Evolutionary conservation across 2,329 filamentous ascomycete species (phyloP), one percentile per base, ranked within the genome.

Genomic region (Aspergillus uvarum): DNA sequence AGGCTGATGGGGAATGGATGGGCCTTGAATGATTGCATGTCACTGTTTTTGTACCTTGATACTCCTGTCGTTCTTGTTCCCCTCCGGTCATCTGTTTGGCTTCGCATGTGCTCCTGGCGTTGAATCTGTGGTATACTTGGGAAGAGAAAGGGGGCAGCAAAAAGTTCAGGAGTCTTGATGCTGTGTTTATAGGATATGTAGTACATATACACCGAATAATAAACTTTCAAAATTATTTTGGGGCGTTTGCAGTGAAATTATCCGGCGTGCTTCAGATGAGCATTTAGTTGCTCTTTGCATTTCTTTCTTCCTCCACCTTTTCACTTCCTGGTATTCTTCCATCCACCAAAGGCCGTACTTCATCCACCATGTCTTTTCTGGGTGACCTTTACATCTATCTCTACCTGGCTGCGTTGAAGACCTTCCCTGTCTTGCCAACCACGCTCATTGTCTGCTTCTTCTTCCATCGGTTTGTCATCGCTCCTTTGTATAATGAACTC

Each of bases 1-100:
- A 81, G 56, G 76, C 70, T n/a, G 80, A 81, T 56, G 76, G 71
- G 19, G 80, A 79, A 55, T 85, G 83, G 83, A 76, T 84, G 65
- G 83, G 83, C 8, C 75, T 85, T 69, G 82, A 83, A 68, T 81
- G 73, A 73, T 67, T 59, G 22, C 49, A 51, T 58, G 38, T 47
- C 47, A 51, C 59, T 57, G 60, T 47, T 61, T 61, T 51, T 65
- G 58, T 68, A 59, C 64, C 60, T 63, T 64, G 68, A 57, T 57
- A 61, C 54, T 42, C 32, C 24, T 58, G 21, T 56, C 16, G 16
- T 44, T 56, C 35, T 56, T 56, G 32, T 61, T 54, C 54, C 54
- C 19, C 60, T 61, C 51, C 60, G 58, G 57, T 60, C 57, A 58
- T 62, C 51, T 62, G 62, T 54, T 59, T 54, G 58, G 47, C 55